These are phyloP conservation scores for Claviceps purpurea DNA, from an alignment of 2,329 filamentous ascomycete species.

Conservation along the genomic window DNA sequence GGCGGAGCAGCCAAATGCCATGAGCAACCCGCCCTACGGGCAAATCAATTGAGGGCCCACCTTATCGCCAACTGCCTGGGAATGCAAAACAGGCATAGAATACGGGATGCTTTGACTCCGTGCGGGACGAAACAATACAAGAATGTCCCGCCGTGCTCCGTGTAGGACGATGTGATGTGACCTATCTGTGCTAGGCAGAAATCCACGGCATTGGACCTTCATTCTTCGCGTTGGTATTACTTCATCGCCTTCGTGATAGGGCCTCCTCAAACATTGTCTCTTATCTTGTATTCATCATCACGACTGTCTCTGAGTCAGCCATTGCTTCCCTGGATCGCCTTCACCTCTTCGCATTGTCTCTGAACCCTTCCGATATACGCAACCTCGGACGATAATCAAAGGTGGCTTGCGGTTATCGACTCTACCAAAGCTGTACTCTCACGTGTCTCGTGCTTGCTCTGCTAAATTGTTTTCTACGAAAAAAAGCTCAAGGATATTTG, in stretches of 20 bases:
- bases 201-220: not conserved
- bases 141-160: not conserved
- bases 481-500: not conserved
- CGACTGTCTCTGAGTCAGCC: not conserved
- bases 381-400: not conserved
- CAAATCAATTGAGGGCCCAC: not conserved
- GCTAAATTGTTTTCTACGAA: not conserved
- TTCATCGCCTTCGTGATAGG: too few species aligned
- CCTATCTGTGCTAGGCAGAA: not conserved
- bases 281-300: not conserved
- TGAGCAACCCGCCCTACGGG: not conserved
- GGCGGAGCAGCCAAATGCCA: not conserved
- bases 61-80: not conserved
- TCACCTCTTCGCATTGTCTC: not conserved
- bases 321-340: not conserved
- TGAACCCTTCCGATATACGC: not conserved
- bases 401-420: not conserved
- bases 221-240: too few species aligned
- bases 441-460: not conserved
- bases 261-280: not conserved
- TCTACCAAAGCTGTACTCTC: not conserved
- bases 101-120: not conserved
- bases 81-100: not conserved
- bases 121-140: constrained; percentile 1
- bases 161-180: not conserved